A percentile compares a stretch with the other conserved stretches of the same genome.
These are phyloP conservation scores for Cystofilobasidium ferigula DNA, from an alignment of 768 basidiomycete genomes.

Conservation along the genomic window DNA sequence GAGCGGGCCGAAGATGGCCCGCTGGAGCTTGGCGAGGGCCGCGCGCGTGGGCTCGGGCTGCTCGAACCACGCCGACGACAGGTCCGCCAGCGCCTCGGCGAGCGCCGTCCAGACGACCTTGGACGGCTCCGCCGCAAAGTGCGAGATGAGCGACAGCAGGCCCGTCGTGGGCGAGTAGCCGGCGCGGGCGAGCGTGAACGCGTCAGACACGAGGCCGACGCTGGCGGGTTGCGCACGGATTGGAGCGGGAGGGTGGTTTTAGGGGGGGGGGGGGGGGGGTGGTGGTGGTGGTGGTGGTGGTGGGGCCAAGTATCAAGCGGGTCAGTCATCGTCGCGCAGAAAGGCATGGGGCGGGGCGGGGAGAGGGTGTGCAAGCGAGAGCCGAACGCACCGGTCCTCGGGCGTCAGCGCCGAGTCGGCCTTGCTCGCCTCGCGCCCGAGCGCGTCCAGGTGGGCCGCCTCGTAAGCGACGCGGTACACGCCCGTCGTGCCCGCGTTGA, in stretches of 20 bases:
- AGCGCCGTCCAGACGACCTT: constrained; percentile 23
- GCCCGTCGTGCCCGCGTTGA: constrained; percentile 79
- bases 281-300: no score
- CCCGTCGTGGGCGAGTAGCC: constrained; percentile 68
- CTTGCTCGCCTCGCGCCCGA: constrained; percentile 69
- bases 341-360: no score
- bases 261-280: no score
- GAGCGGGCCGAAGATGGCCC: constrained; percentile 53
- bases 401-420: constrained; percentile 56
- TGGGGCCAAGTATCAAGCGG: no score
- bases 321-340: neutral
- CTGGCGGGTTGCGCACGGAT: neutral
- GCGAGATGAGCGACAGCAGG: constrained; percentile 59
- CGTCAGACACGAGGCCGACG: constrained; percentile 77
- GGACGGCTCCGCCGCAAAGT: constrained; percentile 54
- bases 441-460: constrained; percentile 61
- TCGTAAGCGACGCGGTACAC: constrained; percentile 85
- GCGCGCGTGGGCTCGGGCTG: constrained; percentile 46
- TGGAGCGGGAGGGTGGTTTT: no score
- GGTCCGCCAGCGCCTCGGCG: constrained; percentile 50
- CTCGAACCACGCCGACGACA: constrained; percentile 76
- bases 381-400: constrained; percentile 51
- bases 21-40: constrained; percentile 41
- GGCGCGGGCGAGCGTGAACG: constrained; percentile 65
- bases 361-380: neutral